phyloP scores from a whole-genome alignment of 2,329 filamentous ascomycete genomes.

The Sporothrix luriei region DNA sequence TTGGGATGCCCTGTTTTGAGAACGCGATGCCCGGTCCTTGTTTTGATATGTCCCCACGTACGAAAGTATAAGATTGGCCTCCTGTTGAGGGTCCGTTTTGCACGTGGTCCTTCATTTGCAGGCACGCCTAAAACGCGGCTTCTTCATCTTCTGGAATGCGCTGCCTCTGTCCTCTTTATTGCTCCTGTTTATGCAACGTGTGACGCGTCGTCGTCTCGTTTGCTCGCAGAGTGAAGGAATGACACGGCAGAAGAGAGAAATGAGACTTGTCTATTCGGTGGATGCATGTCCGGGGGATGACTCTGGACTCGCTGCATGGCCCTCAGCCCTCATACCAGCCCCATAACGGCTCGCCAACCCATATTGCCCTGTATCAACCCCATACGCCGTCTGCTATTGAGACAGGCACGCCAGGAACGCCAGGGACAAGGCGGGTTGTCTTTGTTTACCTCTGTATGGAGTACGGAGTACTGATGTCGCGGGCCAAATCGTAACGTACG shows the following conservation, averaged over 20 bases:
- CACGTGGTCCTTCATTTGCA: slow-evolving; percentile 19
- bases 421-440: too few species aligned
- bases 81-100: background rate
- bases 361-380: slow-evolving; percentile 14
- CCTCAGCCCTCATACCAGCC: background rate
- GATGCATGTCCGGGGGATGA: slow-evolving; percentile 11
- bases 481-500: too few species aligned
- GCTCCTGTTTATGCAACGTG: background rate
- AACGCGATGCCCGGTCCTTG: too few species aligned
- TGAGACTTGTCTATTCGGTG: background rate
- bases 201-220: slow-evolving; percentile 13
- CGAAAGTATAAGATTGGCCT: too few species aligned
- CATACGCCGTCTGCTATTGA: slow-evolving; percentile 9
- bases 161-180: background rate
- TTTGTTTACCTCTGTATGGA: too few species aligned
- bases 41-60: too few species aligned
- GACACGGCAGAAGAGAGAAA: background rate
- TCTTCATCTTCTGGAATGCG: slow-evolving; percentile 9
- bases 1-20: background rate
- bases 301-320: background rate
- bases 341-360: background rate
- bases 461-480: too few species aligned
- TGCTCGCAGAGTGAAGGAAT: background rate
- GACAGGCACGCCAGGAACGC: slow-evolving; percentile 10
- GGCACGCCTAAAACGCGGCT: background rate